Conservation (phyloP, 768 basidiomycete genomes). For the Heimioporus sp. region DNA sequence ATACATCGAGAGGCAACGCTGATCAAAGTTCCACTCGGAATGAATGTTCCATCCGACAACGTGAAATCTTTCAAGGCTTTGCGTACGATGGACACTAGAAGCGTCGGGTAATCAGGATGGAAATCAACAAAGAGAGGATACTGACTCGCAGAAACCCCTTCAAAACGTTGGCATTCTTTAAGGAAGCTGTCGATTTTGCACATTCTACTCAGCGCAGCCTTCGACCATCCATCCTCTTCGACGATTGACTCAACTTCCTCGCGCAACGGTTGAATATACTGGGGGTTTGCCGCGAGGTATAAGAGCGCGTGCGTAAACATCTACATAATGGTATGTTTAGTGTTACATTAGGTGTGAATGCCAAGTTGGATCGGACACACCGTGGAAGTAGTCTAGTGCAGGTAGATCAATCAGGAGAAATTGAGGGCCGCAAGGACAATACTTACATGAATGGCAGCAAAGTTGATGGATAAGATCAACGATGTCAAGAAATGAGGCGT, state of each 20-base stretch:
- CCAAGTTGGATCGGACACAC: neutral
- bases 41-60: conserved; percentile 37
- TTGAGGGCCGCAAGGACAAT: too few relatives aligned
- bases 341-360: neutral
- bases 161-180: conserved; percentile 23
- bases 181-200: conserved; percentile 19
- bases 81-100: conserved; percentile 6
- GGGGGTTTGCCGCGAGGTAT: conserved; percentile 10
- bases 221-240: conserved; percentile 17
- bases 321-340: neutral
- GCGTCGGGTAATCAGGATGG: neutral
- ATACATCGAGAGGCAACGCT: conserved; percentile 20
- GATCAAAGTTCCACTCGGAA: conserved; percentile 33
- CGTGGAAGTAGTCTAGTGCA: conserved; percentile 9
- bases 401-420: neutral
- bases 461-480: conserved; percentile 9
- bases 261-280: conserved; percentile 12
- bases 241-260: conserved; percentile 15
- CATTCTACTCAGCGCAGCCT: conserved; percentile 15
- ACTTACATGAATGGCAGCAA: conserved; percentile 24
- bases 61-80: conserved; percentile 13
- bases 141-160: conserved; percentile 28
- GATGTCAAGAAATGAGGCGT: conserved; percentile 20
- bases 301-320: conserved; percentile 9
- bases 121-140: neutral